Evolutionary conservation across 2,329 filamentous ascomycete species (phyloP), one percentile per base, ranked within the genome.

Genomic region (Curvularia spicifera): DNA sequence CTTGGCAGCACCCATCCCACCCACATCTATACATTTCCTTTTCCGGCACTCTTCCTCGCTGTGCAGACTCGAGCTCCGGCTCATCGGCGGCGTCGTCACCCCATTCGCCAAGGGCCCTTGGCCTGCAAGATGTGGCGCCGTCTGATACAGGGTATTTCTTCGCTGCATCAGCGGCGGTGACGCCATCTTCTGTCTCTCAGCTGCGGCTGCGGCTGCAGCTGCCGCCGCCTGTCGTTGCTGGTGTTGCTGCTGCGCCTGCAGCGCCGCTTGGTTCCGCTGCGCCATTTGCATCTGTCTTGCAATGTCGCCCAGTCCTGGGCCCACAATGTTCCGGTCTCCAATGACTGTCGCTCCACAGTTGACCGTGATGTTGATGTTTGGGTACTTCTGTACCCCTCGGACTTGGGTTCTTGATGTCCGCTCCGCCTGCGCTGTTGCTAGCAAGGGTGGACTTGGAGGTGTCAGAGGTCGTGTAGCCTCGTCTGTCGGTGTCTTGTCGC

Each of bases 301-400:
- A n/a, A 75, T 69, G 35, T 75, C 73, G 6, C 71, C 71, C 3
- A 76, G 45, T 0, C 68, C 71, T 4, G 72, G 73, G 3, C 73
- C 72, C 2, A 76, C 73, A 26, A 76, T 73, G 45, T 76, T 76
- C 13, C 71, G 62, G 50, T 76, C 73, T 1, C 73, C 73, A 20
- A 74, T 65, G 2, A 76, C 65, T 10, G 73, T 76, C 29, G 71
- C 69, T 54, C 72, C 72, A 52, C 73, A 76, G 52, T 74, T 73
- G 15, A 76, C 59, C 1, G 68, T 75, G 55, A 76, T 71, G 57
- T 71, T 71, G 46, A 75, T 53, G 24, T 65, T 73, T 3, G 61
- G 57, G 1, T 50, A 59, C 2, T 53, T 47, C 20, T 62, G 65
- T 22, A 59, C 22, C 40, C 53, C 55, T 7, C 48, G 51, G 3